These are phyloP conservation scores for Trypanosoma scelopori DNA, from an alignment of 208 protist genomes.

Conservation along the genomic window DNA sequence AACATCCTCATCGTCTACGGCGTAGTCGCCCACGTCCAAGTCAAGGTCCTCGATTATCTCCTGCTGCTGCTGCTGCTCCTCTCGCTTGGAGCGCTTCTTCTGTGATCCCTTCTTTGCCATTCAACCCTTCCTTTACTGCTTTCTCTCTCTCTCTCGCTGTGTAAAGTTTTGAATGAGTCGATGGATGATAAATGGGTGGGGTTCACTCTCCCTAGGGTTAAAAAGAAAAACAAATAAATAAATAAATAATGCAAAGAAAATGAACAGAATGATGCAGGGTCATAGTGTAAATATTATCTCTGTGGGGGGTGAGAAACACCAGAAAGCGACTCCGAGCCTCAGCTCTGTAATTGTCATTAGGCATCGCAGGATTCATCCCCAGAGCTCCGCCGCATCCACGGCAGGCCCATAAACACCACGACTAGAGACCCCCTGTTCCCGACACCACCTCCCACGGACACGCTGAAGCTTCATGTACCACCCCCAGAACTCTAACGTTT, in stretches of 20 bases:
- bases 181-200: too few relatives aligned
- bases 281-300: conserved; percentile 6
- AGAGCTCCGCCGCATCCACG: conserved; percentile 89
- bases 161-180: background rate
- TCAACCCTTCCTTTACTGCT: background rate
- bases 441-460: conserved; percentile 88
- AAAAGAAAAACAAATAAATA: conserved; percentile 16
- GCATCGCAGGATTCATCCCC: conserved; percentile 52
- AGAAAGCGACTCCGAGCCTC: conserved; percentile 3
- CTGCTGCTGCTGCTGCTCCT: conserved; percentile 28
- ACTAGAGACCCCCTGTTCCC: conserved; percentile 86
- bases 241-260: background rate
- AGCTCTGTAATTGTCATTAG: background rate
- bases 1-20: conserved; percentile 49
- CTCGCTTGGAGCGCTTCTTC: conserved; percentile 38
- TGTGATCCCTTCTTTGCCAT: conserved; percentile 44
- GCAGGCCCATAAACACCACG: conserved; percentile 89
- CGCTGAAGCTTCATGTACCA: conserved; percentile 93
- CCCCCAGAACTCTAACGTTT: conserved; percentile 85
- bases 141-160: background rate
- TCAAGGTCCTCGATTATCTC: conserved; percentile 79
- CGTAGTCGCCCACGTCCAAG: conserved; percentile 52
- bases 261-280: too few relatives aligned
- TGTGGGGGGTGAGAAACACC: conserved; percentile 1
- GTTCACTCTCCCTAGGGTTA: background rate